Base-by-base conservation (phyloP, 2,329 filamentous ascomycete species). In the Trichoderma sp. region DNA sequence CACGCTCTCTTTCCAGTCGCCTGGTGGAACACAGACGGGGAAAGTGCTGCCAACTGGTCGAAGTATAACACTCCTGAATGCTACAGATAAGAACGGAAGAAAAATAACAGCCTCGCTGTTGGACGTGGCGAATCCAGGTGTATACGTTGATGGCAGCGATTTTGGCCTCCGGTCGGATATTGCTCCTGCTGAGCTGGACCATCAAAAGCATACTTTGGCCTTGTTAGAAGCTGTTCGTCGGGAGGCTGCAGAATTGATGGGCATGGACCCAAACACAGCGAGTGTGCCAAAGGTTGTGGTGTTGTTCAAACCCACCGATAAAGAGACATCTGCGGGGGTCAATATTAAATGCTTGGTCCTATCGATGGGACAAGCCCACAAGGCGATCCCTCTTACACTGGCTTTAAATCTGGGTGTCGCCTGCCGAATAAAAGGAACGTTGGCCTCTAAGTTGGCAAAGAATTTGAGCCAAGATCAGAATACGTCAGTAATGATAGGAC, bases 81-180 rank as follows among this genome's bases (percentile, higher is more conserved):
- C 24, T 6, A 1, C 5, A 1, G 43, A 51, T n/a, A 51, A 24
- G 28, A 51, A 24, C 2, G 43, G 59, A 34, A 51, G 8, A 18
- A 51, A 26, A 11, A 26, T 51, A 24, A 34, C 13, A 1, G 43
- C 59, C 6, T 51, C 43, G 1, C 2, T 61, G n/a, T 0, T 51
- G 14, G 59, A 61, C n/a, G 43, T 61, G 6, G 59, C 59, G 26
- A 61, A 61, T 51, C 59, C 43, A 4, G 59, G 43, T 51, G 28
- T 61, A 16, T 61, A 61, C n/a, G 39, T 61, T 2, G 39, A 61
- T 21, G 43, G 59, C n/a, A 34, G 28, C 43, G 28, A 34, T 61
- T 43, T 61, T 11, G 30, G 11, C 7, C 51, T 51, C n/a, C n/a
- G 11, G 16, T 10, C 54, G n/a, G 54, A 56, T 24, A 21, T 56